Evolutionary conservation across 2,329 filamentous ascomycete species (phyloP), one percentile per base, ranked within the genome.

Genomic region (Cadophora sp.): DNA sequence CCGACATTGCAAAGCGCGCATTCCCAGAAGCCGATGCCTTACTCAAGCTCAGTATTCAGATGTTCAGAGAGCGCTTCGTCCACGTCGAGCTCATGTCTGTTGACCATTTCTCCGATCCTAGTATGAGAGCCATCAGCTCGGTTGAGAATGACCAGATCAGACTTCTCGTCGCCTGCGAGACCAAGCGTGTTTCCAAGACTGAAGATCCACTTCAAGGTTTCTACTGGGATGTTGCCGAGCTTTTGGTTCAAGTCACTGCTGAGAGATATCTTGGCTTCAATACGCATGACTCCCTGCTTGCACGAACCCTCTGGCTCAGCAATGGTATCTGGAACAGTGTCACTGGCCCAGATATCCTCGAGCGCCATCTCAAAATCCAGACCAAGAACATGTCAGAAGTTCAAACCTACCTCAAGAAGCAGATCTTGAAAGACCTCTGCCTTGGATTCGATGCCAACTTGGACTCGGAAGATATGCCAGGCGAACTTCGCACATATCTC

Each of bases 371-470:
- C 14, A 60, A 62, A 7, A 33, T 61, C 7, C 56, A 61, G 20
- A 24, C 27, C 16, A 62, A 65, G 45, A 66, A 60, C 22, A 2
- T 56, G 4, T 7, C 50, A 11, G 56, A 56, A 4, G 45, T 68
- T 9, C 36, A 43, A 3, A 16, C 45, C n/a, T 53, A 59, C n/a
- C 61, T 71, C 13, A 45, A 45, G 27, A 68, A 64, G 70, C 80
- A 84, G 20, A 73, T 84, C 0, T 73, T 85, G 18, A 78, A 78
- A 20, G 78, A 82, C 59, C 74, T 84, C 9, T 84, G 82, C 63
- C 75, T 86, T 30, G 84, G 83, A 0, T 79, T 84, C 24, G 79
- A 85, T 48, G 79, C 78, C 58, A 83, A 86, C 61, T 78, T 78
- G 11, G 78, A 84, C 43, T 85, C 83, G 83, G 83, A 86, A 33